Conservation (phyloP, 2,329 filamentous ascomycete species). For the Verticillium zaregamsianum region DNA sequence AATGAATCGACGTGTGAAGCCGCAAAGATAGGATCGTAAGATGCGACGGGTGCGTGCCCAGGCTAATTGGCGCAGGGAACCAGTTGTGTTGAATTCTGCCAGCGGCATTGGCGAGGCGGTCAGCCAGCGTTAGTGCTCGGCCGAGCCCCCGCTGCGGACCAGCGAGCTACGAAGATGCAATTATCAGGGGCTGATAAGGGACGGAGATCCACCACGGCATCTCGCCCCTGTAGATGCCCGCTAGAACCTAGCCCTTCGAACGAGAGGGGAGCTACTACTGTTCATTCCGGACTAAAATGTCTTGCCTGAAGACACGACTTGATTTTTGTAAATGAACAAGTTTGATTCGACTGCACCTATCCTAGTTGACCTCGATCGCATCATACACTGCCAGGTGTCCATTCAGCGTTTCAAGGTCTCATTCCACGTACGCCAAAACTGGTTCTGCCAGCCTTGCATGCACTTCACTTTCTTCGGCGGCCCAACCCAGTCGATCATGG, state of each 20-base stretch:
- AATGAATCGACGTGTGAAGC: background rate
- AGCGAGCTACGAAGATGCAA: no score
- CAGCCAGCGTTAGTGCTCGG: background rate
- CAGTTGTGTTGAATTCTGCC: background rate
- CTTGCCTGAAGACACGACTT: no score
- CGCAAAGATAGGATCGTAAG: background rate
- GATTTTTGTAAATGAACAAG: no score
- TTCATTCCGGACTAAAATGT: no score
- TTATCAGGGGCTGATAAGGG: conserved; percentile 10
- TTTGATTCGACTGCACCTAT: no score
- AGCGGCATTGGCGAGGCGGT: background rate
- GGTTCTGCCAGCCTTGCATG: conserved; percentile 35
- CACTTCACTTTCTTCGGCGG: conserved; percentile 45
- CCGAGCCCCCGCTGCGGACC: background rate
- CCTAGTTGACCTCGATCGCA: background rate
- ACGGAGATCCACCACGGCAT: no score
- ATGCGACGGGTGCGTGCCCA: background rate
- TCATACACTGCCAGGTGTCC: background rate
- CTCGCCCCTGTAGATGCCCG: no score
- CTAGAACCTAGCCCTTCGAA: no score
- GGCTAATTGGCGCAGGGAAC: background rate
- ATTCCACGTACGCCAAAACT: conserved; percentile 39
- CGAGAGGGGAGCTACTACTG: no score
- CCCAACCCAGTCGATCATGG: conserved; percentile 37
- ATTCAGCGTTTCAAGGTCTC: conserved; percentile 13